Evolutionary conservation across 495 filamentous ascomycete genomes (phyloP), one percentile per base, ranked within the genome.

Genomic region (Neurospora sp.): DNA sequence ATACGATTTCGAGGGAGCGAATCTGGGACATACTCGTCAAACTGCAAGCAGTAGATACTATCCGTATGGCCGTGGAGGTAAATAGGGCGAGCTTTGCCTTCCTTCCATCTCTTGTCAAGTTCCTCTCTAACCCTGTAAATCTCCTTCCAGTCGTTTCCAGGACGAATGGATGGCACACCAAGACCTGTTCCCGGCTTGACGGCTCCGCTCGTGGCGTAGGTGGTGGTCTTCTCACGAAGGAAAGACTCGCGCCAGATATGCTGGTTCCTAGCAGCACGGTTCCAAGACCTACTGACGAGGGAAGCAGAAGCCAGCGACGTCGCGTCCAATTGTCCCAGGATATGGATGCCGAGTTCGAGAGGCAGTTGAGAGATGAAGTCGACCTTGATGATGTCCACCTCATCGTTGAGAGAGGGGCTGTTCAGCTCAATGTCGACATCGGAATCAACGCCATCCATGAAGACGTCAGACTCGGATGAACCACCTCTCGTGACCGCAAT

Each of bases 41-140:
- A 99, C 79, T 98, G 96, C 45, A 95, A 89, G 81, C 96, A 98
- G 82, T 99, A 99, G 34, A 99, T 94, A 75, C 93, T 97, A 81
- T 98, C 96, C 13, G 88, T 88, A 78, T 99, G 96, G 1, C 96
- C 96, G 78, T 95, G 92, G 21, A 98, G 85, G 80, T 97, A 97
- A 71, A 96, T 91, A 0, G 93, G 90, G 54, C 89, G 91, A 34
- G 92, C 92, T 71, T 90, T 88, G 73, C 92, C 92, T 54, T 89
- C 82, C 74, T 88, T 89, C 96, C 96, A 99, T 69, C 91, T 89
- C 69, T 86, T 83, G 71, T 94, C 90, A 37, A 99, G 86, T 72
- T 91, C 86, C 69, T 89, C 86, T 70, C 92, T 90, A 45, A 91
- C 91, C 74, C 89, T 83, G 80, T 92, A 96, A 82, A 97, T 92